phyloP scores from a whole-genome alignment of 805 yeast species.

The Ogataea minuta region DNA sequence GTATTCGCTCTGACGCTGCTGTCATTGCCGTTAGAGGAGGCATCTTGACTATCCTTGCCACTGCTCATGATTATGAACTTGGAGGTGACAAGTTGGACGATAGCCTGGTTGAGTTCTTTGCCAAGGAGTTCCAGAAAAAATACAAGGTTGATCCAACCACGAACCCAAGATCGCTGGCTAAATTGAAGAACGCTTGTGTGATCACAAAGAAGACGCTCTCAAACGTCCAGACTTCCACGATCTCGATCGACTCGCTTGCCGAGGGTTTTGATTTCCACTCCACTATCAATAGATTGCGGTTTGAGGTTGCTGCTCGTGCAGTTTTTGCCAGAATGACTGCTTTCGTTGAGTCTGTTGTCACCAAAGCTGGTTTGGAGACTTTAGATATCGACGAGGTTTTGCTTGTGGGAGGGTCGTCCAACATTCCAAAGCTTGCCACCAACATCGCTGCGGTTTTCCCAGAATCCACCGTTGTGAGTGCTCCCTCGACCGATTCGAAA shows the following conservation, averaged over 20 bases:
- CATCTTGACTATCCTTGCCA: constrained; percentile 80
- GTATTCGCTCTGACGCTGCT: constrained; percentile 93
- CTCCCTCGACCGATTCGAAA: constrained; percentile 77
- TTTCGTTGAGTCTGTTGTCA: constrained; percentile 71
- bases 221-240: constrained; percentile 82
- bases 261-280: constrained; percentile 94
- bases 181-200: constrained; percentile 79
- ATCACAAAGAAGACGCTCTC: constrained; percentile 88
- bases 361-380: constrained; percentile 80
- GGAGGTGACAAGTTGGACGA: constrained; percentile 90
- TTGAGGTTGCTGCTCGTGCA: constrained; percentile 79
- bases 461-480: constrained; percentile 66
- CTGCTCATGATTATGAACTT: constrained; percentile 74
- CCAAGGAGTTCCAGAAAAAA: constrained; percentile 93
- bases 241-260: constrained; percentile 91
- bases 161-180: constrained; percentile 83
- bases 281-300: constrained; percentile 89
- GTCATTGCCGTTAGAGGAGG: constrained; percentile 94
- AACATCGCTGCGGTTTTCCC: constrained; percentile 77
- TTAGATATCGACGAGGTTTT: constrained; percentile 88
- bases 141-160: constrained; percentile 74
- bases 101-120: constrained; percentile 76
- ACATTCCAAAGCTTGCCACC: constrained; percentile 85
- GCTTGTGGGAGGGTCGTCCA: constrained; percentile 90
- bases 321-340: constrained; percentile 72